Evolutionary conservation across 768 basidiomycete genomes (phyloP), one percentile per base, ranked within the genome.

Genomic region (Paxillus rubicundulus): DNA sequence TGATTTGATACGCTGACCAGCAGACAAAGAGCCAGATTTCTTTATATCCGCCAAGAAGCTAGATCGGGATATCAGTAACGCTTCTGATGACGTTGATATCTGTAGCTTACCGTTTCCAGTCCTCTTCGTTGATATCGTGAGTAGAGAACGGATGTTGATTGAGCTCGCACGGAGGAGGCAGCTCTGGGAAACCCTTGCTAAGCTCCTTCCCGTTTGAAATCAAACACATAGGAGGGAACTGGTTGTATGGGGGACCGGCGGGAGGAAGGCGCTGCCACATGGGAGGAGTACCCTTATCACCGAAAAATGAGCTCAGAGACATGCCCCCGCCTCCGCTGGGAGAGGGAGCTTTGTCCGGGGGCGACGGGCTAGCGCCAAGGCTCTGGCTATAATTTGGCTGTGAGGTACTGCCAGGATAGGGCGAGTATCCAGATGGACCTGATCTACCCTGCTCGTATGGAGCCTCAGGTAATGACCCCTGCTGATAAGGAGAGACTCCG

Each of bases 121-220:
- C 82, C 16, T 62, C 68, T 62, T 82, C 74, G 0, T 49, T 56
- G 4, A 84, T 63, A 57, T 83, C 80, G 61, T 79, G 77, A 43
- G 74, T 67, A 20, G 62, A 58, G 58, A 84, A 84, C 21, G 81
- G 81, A 58, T 84, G 82, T 9, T 72, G 73, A 16, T 55, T 53
- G 9, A 61, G 27, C 27, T 54, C 50, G 4, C 74, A 70, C 1
- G 75, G 74, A 1, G 82, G 82, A 0, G 74, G 70, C 7, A 72
- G 33, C 13, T 59, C 54, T 0, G 76, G 75, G 60, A 83, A 82
- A 1, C 82, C 80, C 12, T 65, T 61, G 34, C 63, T 62, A 38
- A 83, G 47, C 1, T 54, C 48, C 3, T 59, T 42, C 34, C 30
- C 13, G 16, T 69, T 67, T 16, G 67, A 69, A 17, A 67, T 50